Evolutionary conservation across 306 rosid genomes (phyloP).

Genomic region (Abrus pulchellus): DNA sequence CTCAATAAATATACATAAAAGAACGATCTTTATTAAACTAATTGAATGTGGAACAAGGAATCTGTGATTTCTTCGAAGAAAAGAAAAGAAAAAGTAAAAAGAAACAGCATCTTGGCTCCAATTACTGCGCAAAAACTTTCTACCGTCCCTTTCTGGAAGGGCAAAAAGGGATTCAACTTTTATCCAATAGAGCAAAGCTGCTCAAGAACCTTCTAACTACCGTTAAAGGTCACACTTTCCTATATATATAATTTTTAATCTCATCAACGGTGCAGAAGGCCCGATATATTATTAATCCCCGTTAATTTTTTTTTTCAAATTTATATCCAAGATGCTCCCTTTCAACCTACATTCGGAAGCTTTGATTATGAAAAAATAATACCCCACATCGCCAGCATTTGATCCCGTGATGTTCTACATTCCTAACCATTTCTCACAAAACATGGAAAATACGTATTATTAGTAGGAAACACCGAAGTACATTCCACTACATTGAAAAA

Average conservation of each 20-base stretch:
- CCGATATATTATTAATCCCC: not conserved
- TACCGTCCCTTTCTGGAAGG: slow-evolving; percentile 47
- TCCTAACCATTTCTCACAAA: slow-evolving; percentile 42
- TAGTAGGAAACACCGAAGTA: slow-evolving; percentile 31
- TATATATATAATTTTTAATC: not conserved
- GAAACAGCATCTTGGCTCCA: slow-evolving; percentile 34
- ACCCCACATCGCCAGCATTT: slow-evolving; percentile 50
- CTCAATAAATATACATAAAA: not conserved
- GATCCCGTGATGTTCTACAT: slow-evolving; percentile 57
- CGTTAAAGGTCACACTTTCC: slow-evolving; percentile 44
- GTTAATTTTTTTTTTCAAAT: not conserved
- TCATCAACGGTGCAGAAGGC: slow-evolving; percentile 15
- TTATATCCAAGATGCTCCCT: slow-evolving; percentile 39
- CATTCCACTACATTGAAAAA: not conserved
- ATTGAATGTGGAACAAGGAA: not conserved
- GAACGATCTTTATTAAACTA: slow-evolving; percentile 2
- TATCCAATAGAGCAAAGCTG: slow-evolving; percentile 40
- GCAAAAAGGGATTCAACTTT: slow-evolving; percentile 63
- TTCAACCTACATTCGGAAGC: slow-evolving; percentile 35
- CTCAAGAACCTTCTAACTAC: slow-evolving; percentile 45
- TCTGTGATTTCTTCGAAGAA: slow-evolving; percentile 5
- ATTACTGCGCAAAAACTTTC: slow-evolving; percentile 51
- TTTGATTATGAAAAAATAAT: slow-evolving; percentile 4
- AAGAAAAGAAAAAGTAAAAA: not conserved
- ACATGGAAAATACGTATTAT: slow-evolving; percentile 50